These are phyloP conservation scores for Leishmania gerbilli DNA, from an alignment of 208 protist genomes.

Conservation along the genomic window DNA sequence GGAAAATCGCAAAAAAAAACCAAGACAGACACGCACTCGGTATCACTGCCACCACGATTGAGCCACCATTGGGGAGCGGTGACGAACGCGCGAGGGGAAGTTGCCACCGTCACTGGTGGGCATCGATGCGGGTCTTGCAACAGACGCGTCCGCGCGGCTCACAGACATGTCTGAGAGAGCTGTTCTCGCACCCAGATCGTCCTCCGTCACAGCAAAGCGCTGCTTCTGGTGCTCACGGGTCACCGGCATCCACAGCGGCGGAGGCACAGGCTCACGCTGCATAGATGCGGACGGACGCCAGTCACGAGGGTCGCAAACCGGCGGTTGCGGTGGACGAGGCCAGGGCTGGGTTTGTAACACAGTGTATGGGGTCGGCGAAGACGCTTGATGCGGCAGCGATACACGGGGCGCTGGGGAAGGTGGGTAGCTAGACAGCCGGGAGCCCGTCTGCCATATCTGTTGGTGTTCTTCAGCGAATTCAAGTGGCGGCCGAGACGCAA, in stretches of 20 bases:
- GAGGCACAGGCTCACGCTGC: neutral
- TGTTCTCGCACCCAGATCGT: neutral
- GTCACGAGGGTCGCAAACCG: neutral
- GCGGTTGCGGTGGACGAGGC: neutral
- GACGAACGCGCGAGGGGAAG: slow-evolving; percentile 13
- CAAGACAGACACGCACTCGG: neutral
- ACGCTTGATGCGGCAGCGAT: neutral
- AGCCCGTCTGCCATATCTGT: neutral
- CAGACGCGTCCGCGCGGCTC: neutral
- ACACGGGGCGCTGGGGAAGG: neutral
- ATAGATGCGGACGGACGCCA: neutral
- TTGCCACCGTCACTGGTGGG: neutral
- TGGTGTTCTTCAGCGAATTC: neutral
- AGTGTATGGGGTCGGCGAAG: neutral
- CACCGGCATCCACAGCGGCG: neutral
- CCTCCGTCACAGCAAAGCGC: neutral
- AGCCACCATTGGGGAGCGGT: slow-evolving; percentile 13
- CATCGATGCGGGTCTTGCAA: neutral
- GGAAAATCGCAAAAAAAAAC: neutral
- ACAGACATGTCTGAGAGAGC: neutral
- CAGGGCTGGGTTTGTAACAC: neutral
- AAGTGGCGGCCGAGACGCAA: neutral
- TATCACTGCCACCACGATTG: slow-evolving; percentile 33
- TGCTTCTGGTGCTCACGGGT: neutral
- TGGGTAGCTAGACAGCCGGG: neutral